Base-by-base conservation (phyloP, 2,329 filamentous ascomycete genomes). In the Juglanconis sp. region DNA sequence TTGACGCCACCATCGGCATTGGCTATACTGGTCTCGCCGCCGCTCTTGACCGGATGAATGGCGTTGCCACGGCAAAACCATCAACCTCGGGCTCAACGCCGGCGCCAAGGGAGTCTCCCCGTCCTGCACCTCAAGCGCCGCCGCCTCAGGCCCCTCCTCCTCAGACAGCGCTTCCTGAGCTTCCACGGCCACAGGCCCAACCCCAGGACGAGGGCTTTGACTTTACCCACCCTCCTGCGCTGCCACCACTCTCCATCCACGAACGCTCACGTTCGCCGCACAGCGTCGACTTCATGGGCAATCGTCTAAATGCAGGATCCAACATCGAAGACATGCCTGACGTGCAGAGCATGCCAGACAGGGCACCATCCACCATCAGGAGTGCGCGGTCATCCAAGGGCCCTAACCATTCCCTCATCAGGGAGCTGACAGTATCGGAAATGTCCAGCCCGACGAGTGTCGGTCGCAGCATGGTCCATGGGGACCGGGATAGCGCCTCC, bases 11-110 rank as follows among this genome's bases (percentile, higher is more conserved):
- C 11, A 79, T 84, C 47, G 85, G 86, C 17, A 87, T 88, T 50
- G 87, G 87, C 48, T 90, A 88, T 68, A 86, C 86, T 1, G 86
- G 86, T 4, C 78, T 90, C 7, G 82, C 84, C 1, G 86, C 87
- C 9, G 87, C 87, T 3, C 78, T 90, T 10, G 83, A 87, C 49
- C 77, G 80, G 58, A 72, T 84, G 63, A 56, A 62, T 49, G 53
- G 56, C 13, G 2, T 17, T 17, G 44, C 5, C 15, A 11, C 11
- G n/a, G 8, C n/a, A 40, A 38, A 24, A 30, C 15, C 47, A 6
- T 56, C 36, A 53, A 61, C 59, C 55, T 15, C 64, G 53, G 31
- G 63, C 2, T 53, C 67, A 30, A 66, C 35, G 2, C n/a, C 32
- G 7, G 30, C 48, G 5, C 44, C 24, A 11, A 4, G 44, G 17